phyloP scores from a whole-genome alignment of 108 stramenopile genomes.

The Fragilaria crotonensis region DNA sequence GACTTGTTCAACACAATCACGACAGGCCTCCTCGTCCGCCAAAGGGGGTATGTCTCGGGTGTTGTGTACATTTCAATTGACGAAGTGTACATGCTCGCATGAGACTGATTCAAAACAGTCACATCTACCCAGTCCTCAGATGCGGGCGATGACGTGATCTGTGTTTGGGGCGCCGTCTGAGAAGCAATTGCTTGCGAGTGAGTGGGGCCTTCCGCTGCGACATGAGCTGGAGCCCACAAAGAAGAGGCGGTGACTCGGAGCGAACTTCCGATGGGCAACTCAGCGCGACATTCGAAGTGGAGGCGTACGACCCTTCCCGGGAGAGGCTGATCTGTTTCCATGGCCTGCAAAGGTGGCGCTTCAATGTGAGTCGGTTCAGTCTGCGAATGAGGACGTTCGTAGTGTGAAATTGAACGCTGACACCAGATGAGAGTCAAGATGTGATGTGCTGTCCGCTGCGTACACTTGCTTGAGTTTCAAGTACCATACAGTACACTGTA shows the following conservation, averaged over 20 bases:
- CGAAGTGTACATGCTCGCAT: conserved; percentile 31
- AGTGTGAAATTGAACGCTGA: too few relatives aligned
- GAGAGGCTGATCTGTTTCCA: background rate
- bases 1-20: conserved; percentile 46
- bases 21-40: conserved; percentile 74
- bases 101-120: conserved; percentile 6
- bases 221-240: conserved; percentile 46
- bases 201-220: conserved; percentile 40
- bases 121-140: conserved; percentile 1
- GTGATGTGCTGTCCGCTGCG: too few relatives aligned
- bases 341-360: too few relatives aligned
- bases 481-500: too few relatives aligned
- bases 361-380: too few relatives aligned
- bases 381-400: too few relatives aligned
- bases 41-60: conserved; percentile 81
- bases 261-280: conserved; percentile 66
- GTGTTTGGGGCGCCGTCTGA: conserved; percentile 9
- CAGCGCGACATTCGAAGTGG: conserved; percentile 67
- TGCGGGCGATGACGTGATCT: background rate
- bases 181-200: conserved; percentile 35
- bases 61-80: conserved; percentile 81
- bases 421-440: too few relatives aligned
- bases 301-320: conserved; percentile 65
- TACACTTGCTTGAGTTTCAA: too few relatives aligned
- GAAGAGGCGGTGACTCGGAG: conserved; percentile 70